Percentiles rank a stretch among this genome's conserved stretches.
Conservation (phyloP, 805 yeast genomes). For the Dipodascopsis uninucleata region DNA sequence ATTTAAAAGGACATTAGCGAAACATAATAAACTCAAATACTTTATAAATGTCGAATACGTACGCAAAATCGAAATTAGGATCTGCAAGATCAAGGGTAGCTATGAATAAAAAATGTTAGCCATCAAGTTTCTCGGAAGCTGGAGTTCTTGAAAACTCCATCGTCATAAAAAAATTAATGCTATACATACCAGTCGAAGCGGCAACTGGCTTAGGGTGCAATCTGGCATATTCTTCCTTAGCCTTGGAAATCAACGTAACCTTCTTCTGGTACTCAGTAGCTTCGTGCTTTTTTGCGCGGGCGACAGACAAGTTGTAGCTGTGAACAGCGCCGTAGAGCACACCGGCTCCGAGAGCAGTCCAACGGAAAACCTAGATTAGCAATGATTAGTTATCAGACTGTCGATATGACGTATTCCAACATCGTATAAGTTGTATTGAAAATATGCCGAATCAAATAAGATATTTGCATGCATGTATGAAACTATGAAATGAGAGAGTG, state of each 20-base stretch:
- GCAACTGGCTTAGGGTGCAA: constrained; percentile 47
- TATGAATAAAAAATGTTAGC: no score
- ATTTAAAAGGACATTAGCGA: not conserved
- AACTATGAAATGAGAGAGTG: no score
- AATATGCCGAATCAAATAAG: no score
- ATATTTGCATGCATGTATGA: no score
- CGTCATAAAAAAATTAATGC: not conserved
- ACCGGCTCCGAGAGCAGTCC: constrained; percentile 87
- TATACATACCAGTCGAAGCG: constrained; percentile 18
- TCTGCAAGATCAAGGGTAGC: constrained; percentile 61
- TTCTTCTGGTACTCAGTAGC: constrained; percentile 57
- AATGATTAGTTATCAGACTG: not conserved
- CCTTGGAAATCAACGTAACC: constrained; percentile 76
- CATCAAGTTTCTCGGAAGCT: not conserved
- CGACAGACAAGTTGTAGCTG: constrained; percentile 62
- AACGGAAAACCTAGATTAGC: constrained; percentile 74
- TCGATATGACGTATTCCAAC: no score
- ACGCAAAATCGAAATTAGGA: constrained; percentile 80
- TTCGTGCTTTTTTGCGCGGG: constrained; percentile 57
- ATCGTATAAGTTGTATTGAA: no score
- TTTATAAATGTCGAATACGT: constrained; percentile 18
- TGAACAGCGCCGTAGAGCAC: constrained; percentile 83
- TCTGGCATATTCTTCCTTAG: constrained; percentile 83
- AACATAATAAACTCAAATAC: not conserved
- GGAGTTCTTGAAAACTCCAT: not conserved